Conservation (phyloP, 2,329 filamentous ascomycete genomes). For the Huntiella decipiens region DNA sequence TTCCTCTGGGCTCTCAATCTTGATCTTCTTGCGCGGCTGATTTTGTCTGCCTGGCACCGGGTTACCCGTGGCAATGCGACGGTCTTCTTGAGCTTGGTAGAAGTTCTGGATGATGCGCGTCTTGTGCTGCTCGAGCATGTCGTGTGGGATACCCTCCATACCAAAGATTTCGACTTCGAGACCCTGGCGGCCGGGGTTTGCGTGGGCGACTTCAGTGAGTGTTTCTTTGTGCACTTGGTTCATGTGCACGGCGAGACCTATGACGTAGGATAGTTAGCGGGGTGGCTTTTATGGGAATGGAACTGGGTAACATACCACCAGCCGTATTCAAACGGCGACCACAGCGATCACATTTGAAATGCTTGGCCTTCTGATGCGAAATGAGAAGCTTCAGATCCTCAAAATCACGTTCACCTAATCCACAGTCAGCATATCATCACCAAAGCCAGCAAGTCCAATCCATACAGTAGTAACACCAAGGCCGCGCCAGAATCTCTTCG, state of each 20-base stretch:
- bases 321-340: constrained; percentile 78
- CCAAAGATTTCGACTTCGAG: constrained; percentile 93
- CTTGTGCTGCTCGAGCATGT: constrained; percentile 65
- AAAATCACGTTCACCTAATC: constrained; percentile 71
- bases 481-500: constrained; percentile 69
- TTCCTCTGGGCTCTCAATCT: constrained; percentile 57
- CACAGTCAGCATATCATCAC: not conserved
- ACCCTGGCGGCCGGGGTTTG: constrained; percentile 65
- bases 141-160: constrained; percentile 89
- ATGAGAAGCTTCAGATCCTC: constrained; percentile 94
- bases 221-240: constrained; percentile 97
- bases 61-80: constrained; percentile 67
- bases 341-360: constrained; percentile 93
- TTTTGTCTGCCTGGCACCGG: constrained; percentile 46
- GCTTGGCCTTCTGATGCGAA: constrained; percentile 96
- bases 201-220: constrained; percentile 75
- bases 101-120: constrained; percentile 72
- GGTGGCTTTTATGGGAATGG: constrained; percentile 9
- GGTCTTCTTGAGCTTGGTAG: constrained; percentile 68
- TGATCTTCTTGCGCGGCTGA: constrained; percentile 49
- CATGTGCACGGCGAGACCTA: constrained; percentile 89
- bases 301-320: constrained; percentile 44
- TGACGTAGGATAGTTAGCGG: constrained; percentile 1
- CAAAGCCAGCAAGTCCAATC: not conserved
- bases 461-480: constrained; percentile 95